phyloP scores from a whole-genome alignment of 108 stramenopile genomes.

The Nitzschia sp. region DNA sequence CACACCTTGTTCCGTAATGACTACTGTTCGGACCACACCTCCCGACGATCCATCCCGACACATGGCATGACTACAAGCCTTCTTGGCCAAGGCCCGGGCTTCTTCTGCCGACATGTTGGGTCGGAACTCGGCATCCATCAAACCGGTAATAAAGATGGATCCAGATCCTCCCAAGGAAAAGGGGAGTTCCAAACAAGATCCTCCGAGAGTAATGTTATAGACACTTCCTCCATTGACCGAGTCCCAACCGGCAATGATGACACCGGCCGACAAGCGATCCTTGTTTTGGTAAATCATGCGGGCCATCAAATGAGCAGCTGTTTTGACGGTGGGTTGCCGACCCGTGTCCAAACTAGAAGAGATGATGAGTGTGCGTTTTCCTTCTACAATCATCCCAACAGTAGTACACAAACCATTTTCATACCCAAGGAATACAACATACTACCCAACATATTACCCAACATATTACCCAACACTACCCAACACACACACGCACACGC shows the following conservation, averaged over 20 bases:
- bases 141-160: slow-evolving; percentile 89
- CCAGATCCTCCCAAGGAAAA: slow-evolving; percentile 94
- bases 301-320: slow-evolving; percentile 87
- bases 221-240: slow-evolving; percentile 83
- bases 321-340: slow-evolving; percentile 83
- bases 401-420: too few relatives aligned
- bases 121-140: slow-evolving; percentile 82
- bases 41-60: slow-evolving; percentile 95
- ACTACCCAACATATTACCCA: too few relatives aligned
- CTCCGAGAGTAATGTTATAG: slow-evolving; percentile 92
- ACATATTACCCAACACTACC: too few relatives aligned
- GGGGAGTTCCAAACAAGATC: slow-evolving; percentile 88
- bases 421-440: too few relatives aligned
- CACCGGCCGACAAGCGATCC: slow-evolving; percentile 91
- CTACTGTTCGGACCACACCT: slow-evolving; percentile 91
- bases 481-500: slow-evolving; percentile 18
- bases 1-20: slow-evolving; percentile 67
- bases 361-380: too few relatives aligned
- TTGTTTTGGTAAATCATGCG: slow-evolving; percentile 94
- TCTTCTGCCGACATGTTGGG: slow-evolving; percentile 89
- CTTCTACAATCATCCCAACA: too few relatives aligned
- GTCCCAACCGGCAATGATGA: slow-evolving; percentile 98
- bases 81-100: slow-evolving; percentile 77
- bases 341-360: slow-evolving; percentile 81
- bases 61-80: slow-evolving; percentile 95